A percentile compares a stretch with the other conserved stretches of the same genome.
Evolutionary conservation across 2,329 filamentous ascomycete species (phyloP).

Genomic region (Plenodomus tracheiphilus): DNA sequence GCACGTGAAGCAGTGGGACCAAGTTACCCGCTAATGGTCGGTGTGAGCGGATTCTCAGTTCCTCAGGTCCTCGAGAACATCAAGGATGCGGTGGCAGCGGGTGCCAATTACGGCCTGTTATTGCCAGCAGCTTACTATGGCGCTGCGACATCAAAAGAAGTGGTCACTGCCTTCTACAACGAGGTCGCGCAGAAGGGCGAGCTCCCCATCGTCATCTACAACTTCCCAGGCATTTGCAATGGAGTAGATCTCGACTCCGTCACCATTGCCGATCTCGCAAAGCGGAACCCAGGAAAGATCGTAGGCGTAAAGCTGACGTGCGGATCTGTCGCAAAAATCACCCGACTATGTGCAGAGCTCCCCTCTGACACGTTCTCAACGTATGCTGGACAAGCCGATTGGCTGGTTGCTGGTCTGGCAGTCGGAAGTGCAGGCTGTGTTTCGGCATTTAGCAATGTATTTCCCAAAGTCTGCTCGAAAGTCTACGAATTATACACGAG

Average conservation of each 20-base stretch:
- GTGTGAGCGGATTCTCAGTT: conserved; percentile 49
- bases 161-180: conserved; percentile 49
- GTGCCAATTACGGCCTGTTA: conserved; percentile 50
- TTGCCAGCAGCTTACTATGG: conserved; percentile 53
- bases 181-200: conserved; percentile 61
- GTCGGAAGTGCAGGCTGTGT: conserved; percentile 60
- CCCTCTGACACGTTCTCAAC: conserved; percentile 63
- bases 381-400: conserved; percentile 75
- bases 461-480: conserved; percentile 58
- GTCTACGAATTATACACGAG: conserved; percentile 65
- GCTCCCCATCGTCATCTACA: conserved; percentile 71
- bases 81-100: conserved; percentile 45
- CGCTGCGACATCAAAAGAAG: conserved; percentile 46
- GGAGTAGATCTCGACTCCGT: conserved; percentile 71
- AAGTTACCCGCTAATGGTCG: conserved; percentile 50
- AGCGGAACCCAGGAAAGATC: conserved; percentile 61
- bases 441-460: conserved; percentile 61
- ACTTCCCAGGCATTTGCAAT: conserved; percentile 69
- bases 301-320: conserved; percentile 74
- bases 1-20: conserved; percentile 50
- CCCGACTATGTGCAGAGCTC: conserved; percentile 59
- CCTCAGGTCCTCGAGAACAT: conserved; percentile 50
- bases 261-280: conserved; percentile 60
- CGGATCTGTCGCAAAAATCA: conserved; percentile 73
- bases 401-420: conserved; percentile 61